Evolutionary conservation across 306 rosid species (phyloP).

Genomic region (Cicer yamashitae): DNA sequence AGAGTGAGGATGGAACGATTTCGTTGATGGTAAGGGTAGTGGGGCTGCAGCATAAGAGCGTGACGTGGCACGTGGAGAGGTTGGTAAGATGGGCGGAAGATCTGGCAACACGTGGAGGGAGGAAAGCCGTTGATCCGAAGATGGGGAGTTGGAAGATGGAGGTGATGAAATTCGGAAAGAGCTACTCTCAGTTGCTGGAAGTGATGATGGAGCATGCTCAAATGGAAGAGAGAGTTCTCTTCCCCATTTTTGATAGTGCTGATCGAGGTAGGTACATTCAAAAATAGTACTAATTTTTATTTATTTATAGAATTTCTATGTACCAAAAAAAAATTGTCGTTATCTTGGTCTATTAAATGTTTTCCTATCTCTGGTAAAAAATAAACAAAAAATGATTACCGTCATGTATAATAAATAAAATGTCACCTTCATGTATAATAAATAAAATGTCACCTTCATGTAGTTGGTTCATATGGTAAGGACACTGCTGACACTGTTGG

Average conservation of each 20-base stretch:
- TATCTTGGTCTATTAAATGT: too few species aligned
- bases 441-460: too few species aligned
- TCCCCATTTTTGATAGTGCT: constrained; percentile 71
- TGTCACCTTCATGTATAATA: too few species aligned
- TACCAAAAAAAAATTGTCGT: too few species aligned
- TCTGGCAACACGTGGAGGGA: constrained; percentile 69
- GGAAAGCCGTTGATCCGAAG: constrained; percentile 59
- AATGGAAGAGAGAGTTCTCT: constrained; percentile 79
- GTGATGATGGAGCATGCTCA: constrained; percentile 86
- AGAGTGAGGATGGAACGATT: constrained; percentile 44
- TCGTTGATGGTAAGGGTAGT: constrained; percentile 59
- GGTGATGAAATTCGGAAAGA: constrained; percentile 61
- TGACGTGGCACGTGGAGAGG: constrained; percentile 77
- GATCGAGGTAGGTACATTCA: constrained; percentile 73
- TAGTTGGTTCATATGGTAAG: too few species aligned
- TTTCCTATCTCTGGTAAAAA: too few species aligned
- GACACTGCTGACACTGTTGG: too few species aligned
- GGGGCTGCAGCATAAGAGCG: constrained; percentile 72
- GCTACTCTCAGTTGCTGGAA: constrained; percentile 73
- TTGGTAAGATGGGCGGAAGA: constrained; percentile 75
- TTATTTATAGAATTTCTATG: neutral
- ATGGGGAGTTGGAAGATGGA: constrained; percentile 79
- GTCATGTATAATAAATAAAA: too few species aligned
- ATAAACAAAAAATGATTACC: too few species aligned
- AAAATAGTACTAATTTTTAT: neutral